A percentile compares a stretch with the other conserved stretches of the same genome.
Conservation (phyloP, 2,329 filamentous ascomycete genomes). For the Pseudogymnoascus sp. region DNA sequence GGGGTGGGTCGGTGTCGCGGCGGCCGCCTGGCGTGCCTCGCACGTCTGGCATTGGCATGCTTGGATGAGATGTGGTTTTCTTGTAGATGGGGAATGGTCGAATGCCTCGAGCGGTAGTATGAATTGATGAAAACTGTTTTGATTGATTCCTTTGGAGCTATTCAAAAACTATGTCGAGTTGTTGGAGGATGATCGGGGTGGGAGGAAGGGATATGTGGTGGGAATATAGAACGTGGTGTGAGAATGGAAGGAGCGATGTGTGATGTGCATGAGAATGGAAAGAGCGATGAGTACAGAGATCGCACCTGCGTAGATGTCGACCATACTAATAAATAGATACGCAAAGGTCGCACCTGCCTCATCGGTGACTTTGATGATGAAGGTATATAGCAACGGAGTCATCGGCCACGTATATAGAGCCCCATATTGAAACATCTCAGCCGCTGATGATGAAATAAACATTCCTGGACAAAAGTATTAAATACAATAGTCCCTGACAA, state of each 20-base stretch:
- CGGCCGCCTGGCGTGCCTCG: no score
- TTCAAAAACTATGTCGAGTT: background rate
- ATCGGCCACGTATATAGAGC: background rate
- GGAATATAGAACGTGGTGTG: background rate
- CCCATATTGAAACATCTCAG: background rate
- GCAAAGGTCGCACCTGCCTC: background rate
- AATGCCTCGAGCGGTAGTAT: background rate
- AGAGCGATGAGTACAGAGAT: background rate
- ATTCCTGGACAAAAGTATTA: constrained; percentile 2
- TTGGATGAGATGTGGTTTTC: background rate
- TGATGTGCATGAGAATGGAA: background rate
- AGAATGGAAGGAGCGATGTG: background rate
- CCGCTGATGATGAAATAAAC: background rate
- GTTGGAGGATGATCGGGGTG: background rate
- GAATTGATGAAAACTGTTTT: background rate
- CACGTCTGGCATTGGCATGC: background rate
- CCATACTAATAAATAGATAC: background rate
- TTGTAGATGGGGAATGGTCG: background rate
- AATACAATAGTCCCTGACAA: constrained; percentile 3
- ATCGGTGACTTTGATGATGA: background rate
- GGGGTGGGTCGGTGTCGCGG: background rate
- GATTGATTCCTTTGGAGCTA: background rate
- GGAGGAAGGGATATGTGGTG: background rate
- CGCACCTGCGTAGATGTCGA: background rate
- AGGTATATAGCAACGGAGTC: background rate